These are phyloP conservation scores for Exobasidium cylindrosporum DNA, from an alignment of 1,284 basidiomycete genomes.

Conservation along the genomic window DNA sequence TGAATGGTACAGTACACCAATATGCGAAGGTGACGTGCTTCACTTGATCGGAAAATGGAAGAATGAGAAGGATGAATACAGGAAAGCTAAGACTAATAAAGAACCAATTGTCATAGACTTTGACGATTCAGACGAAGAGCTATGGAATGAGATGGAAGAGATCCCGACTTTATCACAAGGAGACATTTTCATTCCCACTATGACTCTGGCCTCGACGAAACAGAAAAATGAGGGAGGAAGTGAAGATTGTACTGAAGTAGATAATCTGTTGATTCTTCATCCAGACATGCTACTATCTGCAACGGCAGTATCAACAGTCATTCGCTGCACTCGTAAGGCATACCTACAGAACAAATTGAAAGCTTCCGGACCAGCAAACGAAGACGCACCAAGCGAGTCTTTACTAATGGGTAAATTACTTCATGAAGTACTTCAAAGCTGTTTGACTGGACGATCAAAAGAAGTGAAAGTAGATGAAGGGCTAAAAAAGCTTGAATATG, in stretches of 20 bases:
- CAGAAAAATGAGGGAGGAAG: neutral
- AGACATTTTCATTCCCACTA: neutral
- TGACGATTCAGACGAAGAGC: neutral
- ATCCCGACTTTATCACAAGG: neutral
- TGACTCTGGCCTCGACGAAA: neutral
- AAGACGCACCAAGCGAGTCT: conserved; percentile 23
- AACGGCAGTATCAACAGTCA: conserved; percentile 42
- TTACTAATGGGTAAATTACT: conserved; percentile 50
- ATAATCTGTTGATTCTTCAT: conserved; percentile 48
- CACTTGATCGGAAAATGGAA: conserved; percentile 12
- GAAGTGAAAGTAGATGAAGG: conserved; percentile 8
- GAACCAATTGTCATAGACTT: neutral
- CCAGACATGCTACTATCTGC: conserved; percentile 48
- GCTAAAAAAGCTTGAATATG: neutral
- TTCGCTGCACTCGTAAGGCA: conserved; percentile 45
- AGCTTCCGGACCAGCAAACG: conserved; percentile 19
- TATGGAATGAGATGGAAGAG: neutral
- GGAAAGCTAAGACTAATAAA: neutral
- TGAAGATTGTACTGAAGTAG: conserved; percentile 11
- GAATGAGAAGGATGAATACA: neutral
- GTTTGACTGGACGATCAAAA: conserved; percentile 27
- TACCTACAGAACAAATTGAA: conserved; percentile 43
- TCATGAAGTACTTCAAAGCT: conserved; percentile 49
- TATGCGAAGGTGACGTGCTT: conserved; percentile 7
- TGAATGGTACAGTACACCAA: conserved; percentile 8